phyloP scores from a whole-genome alignment of 2,329 filamentous ascomycete species.

The Escovopsis sp. region DNA sequence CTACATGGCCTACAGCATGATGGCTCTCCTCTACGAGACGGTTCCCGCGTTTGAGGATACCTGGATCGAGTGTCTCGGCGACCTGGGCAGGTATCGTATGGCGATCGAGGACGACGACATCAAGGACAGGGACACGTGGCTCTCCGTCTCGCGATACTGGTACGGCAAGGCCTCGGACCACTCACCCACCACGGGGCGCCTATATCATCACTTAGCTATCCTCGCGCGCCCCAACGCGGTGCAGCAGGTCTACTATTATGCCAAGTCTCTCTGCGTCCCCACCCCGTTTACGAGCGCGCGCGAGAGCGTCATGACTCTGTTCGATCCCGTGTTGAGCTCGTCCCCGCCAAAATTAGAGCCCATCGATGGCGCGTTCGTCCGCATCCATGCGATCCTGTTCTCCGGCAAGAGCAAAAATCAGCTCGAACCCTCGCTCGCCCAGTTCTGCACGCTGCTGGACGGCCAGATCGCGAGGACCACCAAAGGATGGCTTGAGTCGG shows the following conservation, averaged over 20 bases:
- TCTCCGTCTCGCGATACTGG: slow-evolving; percentile 66
- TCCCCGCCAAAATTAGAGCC: slow-evolving; percentile 17
- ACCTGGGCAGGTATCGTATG: slow-evolving; percentile 74
- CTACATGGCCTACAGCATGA: slow-evolving; percentile 79
- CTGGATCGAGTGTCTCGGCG: slow-evolving; percentile 87
- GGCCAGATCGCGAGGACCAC: slow-evolving; percentile 37
- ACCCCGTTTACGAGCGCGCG: slow-evolving; percentile 53
- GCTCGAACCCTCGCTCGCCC: slow-evolving; percentile 27
- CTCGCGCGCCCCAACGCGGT: slow-evolving; percentile 54
- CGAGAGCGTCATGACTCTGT: slow-evolving; percentile 56
- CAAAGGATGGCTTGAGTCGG: slow-evolving; percentile 36
- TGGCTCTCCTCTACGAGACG: slow-evolving; percentile 74
- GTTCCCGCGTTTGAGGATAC: slow-evolving; percentile 72
- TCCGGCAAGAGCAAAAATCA: slow-evolving; percentile 31
- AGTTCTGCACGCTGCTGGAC: slow-evolving; percentile 41
- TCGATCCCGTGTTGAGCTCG: slow-evolving; percentile 40
- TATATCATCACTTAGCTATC: slow-evolving; percentile 83
- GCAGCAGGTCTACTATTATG: slow-evolving; percentile 59
- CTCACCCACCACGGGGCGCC: slow-evolving; percentile 56
- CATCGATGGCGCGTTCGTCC: slow-evolving; percentile 47
- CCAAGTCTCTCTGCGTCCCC: slow-evolving; percentile 53
- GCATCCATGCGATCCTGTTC: slow-evolving; percentile 50
- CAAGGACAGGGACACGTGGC: slow-evolving; percentile 66
- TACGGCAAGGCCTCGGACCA: slow-evolving; percentile 71
- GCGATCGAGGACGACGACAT: slow-evolving; percentile 76